Base-by-base conservation (phyloP, 176 grass and related monocot genomes). In the Avena sativa region DNA sequence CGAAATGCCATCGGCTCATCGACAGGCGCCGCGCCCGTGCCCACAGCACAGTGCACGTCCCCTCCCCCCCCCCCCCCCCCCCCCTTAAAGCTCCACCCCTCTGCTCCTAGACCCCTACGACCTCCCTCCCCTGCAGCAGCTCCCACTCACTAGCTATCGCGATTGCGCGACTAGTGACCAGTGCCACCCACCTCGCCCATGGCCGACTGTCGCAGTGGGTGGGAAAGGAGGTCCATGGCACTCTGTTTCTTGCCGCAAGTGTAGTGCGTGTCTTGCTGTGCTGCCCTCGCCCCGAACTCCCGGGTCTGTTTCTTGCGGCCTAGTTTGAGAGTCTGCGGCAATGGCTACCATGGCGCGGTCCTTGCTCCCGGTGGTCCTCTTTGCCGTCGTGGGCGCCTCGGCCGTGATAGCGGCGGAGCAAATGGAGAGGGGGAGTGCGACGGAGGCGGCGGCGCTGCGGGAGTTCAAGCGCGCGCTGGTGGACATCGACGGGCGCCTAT, bases 401-500 rank as follows among this genome's bases (percentile, higher is more conserved):
- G 26, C 38, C 25, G 5, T 44, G 15, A 9, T 47, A 19, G 15
- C 20, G 20, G 25, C 40, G 77, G 75, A 0, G 10, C 53, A n/a
- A 62, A 71, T 23, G 5, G 36, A 2, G 6, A 53, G 43, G 20
- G 56, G 7, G 25, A 15, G 6, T 15, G 16, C 46, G 50, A 51
- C 72, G 28, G 62, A 86, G 72, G 19, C 36, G 75, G 64, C 77
- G 66, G 69, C 88, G 57, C 87, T 99, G 56, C 53, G 61, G 64
- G 77, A 90, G 83, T 94, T 99, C 87, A 96, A 93, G 84, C 7
- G 50, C 58, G 76, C 85, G 58, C 77, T 99, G 71, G 5, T 66
- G n/a, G 97, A 94, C 85, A 74, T 84, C 13, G 87, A 91, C 74
- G 90, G 90, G 65, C 76, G 81, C 16, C 85, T 99, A 65, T 36